Evolutionary conservation across 2,329 filamentous ascomycete species (phyloP).

Genomic region (Aspergillus calidoustus): DNA sequence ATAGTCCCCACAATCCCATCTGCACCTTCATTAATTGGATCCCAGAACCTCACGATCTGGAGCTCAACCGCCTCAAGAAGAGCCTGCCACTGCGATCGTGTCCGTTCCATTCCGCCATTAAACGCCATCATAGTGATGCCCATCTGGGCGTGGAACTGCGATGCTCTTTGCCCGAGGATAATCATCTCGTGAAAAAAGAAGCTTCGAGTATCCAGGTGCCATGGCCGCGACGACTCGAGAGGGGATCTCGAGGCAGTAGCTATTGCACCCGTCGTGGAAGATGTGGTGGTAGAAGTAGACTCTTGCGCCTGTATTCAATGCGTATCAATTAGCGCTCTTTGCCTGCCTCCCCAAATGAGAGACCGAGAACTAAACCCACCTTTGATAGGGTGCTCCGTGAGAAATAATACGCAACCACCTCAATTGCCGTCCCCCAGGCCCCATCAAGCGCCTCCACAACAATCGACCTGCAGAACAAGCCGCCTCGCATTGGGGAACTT

Average conservation of each 20-base stretch:
- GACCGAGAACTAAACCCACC: not conserved
- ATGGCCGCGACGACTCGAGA: not conserved
- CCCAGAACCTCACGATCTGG: constrained; percentile 8
- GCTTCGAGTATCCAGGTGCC: constrained; percentile 14
- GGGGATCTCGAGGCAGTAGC: constrained; percentile 3
- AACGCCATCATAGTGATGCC: constrained; percentile 16
- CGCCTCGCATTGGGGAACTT: constrained; percentile 5
- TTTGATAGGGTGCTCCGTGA: constrained; percentile 11
- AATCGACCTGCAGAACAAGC: constrained; percentile 3
- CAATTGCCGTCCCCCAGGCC: not conserved
- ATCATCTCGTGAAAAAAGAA: constrained; percentile 11
- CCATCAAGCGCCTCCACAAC: not conserved
- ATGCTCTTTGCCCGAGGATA: constrained; percentile 5
- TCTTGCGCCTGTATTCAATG: constrained; percentile 12
- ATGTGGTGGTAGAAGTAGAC: constrained; percentile 32
- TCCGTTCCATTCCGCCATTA: constrained; percentile 13
- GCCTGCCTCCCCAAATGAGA: no score
- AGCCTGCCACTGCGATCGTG: constrained; percentile 3
- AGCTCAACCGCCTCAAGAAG: constrained; percentile 9
- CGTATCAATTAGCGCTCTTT: no score
- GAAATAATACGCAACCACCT: constrained; percentile 14
- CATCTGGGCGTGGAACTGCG: constrained; percentile 4
- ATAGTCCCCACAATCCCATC: constrained; percentile 13
- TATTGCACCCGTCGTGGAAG: constrained; percentile 38
- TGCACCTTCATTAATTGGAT: constrained; percentile 8